phyloP scores from a whole-genome alignment of 139 green algal species.

The Picochlorum costavermella region DNA sequence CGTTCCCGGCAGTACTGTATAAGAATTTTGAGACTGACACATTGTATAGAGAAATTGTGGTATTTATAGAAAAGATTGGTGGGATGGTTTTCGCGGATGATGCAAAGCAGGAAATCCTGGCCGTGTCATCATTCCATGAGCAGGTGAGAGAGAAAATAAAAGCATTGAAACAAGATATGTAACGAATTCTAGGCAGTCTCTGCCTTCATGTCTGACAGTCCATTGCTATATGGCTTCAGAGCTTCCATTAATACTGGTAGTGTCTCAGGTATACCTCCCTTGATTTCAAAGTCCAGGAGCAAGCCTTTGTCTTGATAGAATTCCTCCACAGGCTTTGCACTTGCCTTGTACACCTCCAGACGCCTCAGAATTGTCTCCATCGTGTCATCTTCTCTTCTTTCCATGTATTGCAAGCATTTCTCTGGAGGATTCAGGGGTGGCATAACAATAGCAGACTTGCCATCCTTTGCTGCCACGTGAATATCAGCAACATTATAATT shows the following conservation, averaged over 20 bases:
- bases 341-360: constrained; percentile 71
- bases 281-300: constrained; percentile 90
- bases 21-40: constrained; percentile 47
- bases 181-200: not conserved
- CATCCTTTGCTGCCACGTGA: constrained; percentile 49
- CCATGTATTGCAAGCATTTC: constrained; percentile 68
- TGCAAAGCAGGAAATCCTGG: constrained; percentile 19
- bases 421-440: constrained; percentile 71
- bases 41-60: constrained; percentile 34
- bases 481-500: constrained; percentile 97
- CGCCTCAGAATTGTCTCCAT: constrained; percentile 67
- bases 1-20: constrained; percentile 39
- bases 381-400: constrained; percentile 76
- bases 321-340: constrained; percentile 76
- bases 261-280: constrained; percentile 77
- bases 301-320: constrained; percentile 61
- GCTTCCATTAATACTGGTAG: constrained; percentile 7
- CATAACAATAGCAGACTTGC: constrained; percentile 76
- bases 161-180: constrained; percentile 18
- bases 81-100: constrained; percentile 41
- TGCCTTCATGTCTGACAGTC: not conserved
- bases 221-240: not conserved
- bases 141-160: constrained; percentile 23
- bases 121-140: constrained; percentile 9
- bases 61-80: constrained; percentile 27